Percentiles rank a stretch among this genome's conserved stretches.
Evolutionary conservation across 805 yeast genomes (phyloP).

Genomic region (Danielia reshetovae): DNA sequence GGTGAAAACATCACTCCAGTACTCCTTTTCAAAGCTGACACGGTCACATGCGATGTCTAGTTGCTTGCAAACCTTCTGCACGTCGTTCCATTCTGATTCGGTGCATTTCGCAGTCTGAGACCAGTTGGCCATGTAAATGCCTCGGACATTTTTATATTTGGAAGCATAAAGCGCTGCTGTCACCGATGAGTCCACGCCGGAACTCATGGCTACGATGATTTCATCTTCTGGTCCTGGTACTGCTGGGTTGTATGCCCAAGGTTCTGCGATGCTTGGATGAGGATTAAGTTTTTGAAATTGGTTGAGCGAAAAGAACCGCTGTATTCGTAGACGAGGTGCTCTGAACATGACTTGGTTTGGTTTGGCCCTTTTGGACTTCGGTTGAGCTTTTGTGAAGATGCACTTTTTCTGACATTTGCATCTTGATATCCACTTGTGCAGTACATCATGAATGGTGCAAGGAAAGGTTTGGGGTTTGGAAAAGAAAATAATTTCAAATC

Average conservation of each 20-base stretch:
- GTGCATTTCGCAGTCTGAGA: slow-evolving; percentile 62
- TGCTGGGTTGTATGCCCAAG: slow-evolving; percentile 31
- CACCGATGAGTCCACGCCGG: slow-evolving; percentile 95
- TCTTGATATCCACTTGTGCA: too few relatives aligned
- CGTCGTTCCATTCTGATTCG: slow-evolving; percentile 88
- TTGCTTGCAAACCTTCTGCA: slow-evolving; percentile 56
- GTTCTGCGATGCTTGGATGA: slow-evolving; percentile 10
- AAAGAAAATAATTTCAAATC: too few relatives aligned
- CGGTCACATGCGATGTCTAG: slow-evolving; percentile 67
- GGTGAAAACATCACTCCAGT: slow-evolving; percentile 88
- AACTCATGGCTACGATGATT: slow-evolving; percentile 86
- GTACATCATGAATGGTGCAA: too few relatives aligned
- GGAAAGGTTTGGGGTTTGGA: too few relatives aligned
- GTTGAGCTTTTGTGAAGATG: too few relatives aligned
- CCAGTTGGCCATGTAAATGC: slow-evolving; percentile 96
- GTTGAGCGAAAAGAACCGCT: neutral
- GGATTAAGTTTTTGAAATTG: slow-evolving; percentile 7
- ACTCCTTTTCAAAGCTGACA: slow-evolving; percentile 83
- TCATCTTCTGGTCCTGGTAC: slow-evolving; percentile 52
- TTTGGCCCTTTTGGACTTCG: too few relatives aligned
- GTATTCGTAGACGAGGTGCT: too few relatives aligned
- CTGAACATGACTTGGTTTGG: too few relatives aligned
- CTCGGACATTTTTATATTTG: slow-evolving; percentile 59
- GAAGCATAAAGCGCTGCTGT: slow-evolving; percentile 66
- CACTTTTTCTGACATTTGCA: too few relatives aligned